These are phyloP conservation scores for Trifolium pratense DNA, from an alignment of 306 rosid genomes.

Conservation along the genomic window DNA sequence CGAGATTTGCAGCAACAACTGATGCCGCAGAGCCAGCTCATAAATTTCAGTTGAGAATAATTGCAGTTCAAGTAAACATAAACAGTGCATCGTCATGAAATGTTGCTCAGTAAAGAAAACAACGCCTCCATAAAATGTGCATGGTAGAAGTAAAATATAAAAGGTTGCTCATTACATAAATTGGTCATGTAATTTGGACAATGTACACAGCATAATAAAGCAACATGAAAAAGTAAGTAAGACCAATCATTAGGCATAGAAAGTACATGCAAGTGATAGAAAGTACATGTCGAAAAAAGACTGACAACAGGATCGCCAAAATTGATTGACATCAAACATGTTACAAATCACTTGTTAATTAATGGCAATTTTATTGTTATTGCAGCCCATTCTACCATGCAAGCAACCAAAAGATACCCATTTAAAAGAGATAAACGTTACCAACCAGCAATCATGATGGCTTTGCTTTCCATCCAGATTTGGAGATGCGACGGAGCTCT, in stretches of 20 bases:
- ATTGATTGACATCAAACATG: slow-evolving; percentile 14
- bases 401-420: slow-evolving; percentile 11
- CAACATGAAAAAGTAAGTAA: slow-evolving; percentile 22
- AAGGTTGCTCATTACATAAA: too few relatives aligned
- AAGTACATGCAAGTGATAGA: background rate
- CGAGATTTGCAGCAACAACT: background rate
- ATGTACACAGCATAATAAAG: background rate
- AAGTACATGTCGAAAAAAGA: background rate
- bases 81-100: background rate
- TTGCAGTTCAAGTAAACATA: background rate
- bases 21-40: background rate
- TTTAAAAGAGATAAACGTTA: slow-evolving; percentile 40
- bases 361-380: slow-evolving; percentile 1
- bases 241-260: slow-evolving; percentile 12
- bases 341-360: background rate
- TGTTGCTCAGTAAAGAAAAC: slow-evolving; percentile 2
- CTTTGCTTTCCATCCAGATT: slow-evolving; percentile 65
- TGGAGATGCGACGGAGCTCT: slow-evolving; percentile 78
- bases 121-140: slow-evolving; percentile 10
- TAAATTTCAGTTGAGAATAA: slow-evolving; percentile 8
- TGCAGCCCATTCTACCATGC: slow-evolving; percentile 19
- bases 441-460: slow-evolving; percentile 65
- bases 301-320: slow-evolving; percentile 22
- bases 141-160: background rate
- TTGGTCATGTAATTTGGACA: slow-evolving; percentile 1